Conservation (phyloP, 225 moss, liverwort and hornwort species). For the Ulota crispa region DNA sequence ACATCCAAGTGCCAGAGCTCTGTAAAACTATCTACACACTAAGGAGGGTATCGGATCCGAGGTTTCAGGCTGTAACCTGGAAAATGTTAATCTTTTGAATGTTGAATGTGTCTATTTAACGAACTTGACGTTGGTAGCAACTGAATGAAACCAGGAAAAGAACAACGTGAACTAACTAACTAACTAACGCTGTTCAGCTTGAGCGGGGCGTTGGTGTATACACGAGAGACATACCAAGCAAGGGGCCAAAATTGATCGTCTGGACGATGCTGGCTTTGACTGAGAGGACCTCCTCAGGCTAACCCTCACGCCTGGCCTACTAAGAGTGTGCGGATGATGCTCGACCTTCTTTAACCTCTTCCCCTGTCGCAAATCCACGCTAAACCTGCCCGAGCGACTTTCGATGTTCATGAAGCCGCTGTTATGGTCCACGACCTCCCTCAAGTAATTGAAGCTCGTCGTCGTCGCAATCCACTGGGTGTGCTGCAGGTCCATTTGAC, state of each 20-base stretch:
- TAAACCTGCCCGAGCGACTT: conserved; percentile 44
- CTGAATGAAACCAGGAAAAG: neutral
- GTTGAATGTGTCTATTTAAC: neutral
- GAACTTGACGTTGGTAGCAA: neutral
- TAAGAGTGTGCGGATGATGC: conserved; percentile 9
- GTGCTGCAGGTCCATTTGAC: conserved; percentile 27
- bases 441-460: conserved; percentile 41
- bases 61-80: neutral
- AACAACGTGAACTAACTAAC: neutral
- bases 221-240: conserved; percentile 54
- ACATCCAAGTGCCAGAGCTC: neutral
- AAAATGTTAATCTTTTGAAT: neutral
- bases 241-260: conserved; percentile 41
- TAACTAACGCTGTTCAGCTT: conserved; percentile 24
- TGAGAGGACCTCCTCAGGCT: conserved; percentile 16
- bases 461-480: conserved; percentile 38
- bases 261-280: conserved; percentile 27
- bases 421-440: conserved; percentile 43
- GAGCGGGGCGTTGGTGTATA: conserved; percentile 31
- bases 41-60: neutral
- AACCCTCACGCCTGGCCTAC: conserved; percentile 21
- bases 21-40: neutral
- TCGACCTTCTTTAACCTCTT: conserved; percentile 31
- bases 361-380: conserved; percentile 44
- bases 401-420: conserved; percentile 37